Evolutionary conservation across 2,329 filamentous ascomycete species (phyloP).

Genomic region (Volutella citrinella): DNA sequence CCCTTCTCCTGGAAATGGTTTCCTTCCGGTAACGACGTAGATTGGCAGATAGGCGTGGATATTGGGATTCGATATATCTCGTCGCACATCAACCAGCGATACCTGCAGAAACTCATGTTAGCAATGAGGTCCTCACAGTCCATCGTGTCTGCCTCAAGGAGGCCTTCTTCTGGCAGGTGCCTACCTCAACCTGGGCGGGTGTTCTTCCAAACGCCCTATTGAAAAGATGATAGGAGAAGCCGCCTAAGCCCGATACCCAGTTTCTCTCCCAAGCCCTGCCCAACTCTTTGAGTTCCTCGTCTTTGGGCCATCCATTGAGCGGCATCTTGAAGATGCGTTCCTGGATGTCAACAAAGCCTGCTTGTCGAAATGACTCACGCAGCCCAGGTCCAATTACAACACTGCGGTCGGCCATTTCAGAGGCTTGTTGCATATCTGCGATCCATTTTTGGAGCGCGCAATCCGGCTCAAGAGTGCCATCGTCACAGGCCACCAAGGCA

Average conservation of each 20-base stretch:
- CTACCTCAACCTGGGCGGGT: conserved; percentile 48
- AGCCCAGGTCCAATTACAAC: conserved; percentile 33
- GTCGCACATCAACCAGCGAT: conserved; percentile 46
- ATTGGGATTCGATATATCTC: conserved; percentile 41
- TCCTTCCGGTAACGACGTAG: conserved; percentile 50
- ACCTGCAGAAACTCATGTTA: conserved; percentile 36
- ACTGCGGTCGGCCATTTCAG: conserved; percentile 34
- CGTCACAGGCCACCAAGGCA: conserved; percentile 39
- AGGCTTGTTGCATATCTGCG: conserved; percentile 38
- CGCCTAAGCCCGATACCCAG: conserved; percentile 41
- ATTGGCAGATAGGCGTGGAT: conserved; percentile 49
- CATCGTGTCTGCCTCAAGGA: too few species aligned
- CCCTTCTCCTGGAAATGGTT: conserved; percentile 39
- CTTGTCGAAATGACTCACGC: conserved; percentile 39
- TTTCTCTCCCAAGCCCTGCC: conserved; percentile 46
- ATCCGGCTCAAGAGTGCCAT: conserved; percentile 39
- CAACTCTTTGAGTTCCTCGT: conserved; percentile 40
- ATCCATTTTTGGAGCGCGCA: conserved; percentile 39
- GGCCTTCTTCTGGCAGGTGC: conserved; percentile 7
- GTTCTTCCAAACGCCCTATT: conserved; percentile 39
- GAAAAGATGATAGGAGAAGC: conserved; percentile 40
- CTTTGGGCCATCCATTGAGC: conserved; percentile 51
- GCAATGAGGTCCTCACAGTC: too few species aligned
- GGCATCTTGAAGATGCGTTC: conserved; percentile 53
- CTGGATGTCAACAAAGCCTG: conserved; percentile 54